Conservation (phyloP, 495 filamentous ascomycete species). For the Podospora australis region DNA sequence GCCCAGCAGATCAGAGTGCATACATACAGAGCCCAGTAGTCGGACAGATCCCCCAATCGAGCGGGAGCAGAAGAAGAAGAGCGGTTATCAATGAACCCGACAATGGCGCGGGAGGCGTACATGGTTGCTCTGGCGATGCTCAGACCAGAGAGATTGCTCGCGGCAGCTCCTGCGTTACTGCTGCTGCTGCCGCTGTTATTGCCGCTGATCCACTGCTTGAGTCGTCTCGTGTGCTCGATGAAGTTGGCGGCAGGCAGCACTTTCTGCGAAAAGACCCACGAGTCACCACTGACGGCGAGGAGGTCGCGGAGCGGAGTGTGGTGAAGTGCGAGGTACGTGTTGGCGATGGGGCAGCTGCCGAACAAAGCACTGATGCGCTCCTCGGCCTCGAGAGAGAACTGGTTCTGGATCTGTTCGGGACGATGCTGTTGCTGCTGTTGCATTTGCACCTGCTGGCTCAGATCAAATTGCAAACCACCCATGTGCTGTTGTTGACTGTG, state of each 20-base stretch:
- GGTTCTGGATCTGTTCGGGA: not conserved
- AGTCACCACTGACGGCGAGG: slow-evolving; percentile 42
- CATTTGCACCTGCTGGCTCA: slow-evolving; percentile 10
- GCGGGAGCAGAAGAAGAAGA: not conserved
- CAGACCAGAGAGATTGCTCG: slow-evolving; percentile 8
- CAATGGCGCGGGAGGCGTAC: slow-evolving; percentile 29
- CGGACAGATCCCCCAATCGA: slow-evolving; percentile 34
- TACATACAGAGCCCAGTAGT: slow-evolving; percentile 44
- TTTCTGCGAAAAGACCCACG: slow-evolving; percentile 43
- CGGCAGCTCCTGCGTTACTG: too few relatives aligned
- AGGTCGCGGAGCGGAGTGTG: slow-evolving; percentile 43
- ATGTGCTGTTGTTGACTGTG: slow-evolving; percentile 16
- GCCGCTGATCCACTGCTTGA: slow-evolving; percentile 30
- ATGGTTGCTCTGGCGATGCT: slow-evolving; percentile 21
- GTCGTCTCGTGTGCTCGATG: slow-evolving; percentile 30
- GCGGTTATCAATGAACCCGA: slow-evolving; percentile 18
- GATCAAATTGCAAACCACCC: slow-evolving; percentile 7
- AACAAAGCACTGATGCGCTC: slow-evolving; percentile 34
- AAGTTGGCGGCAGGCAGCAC: slow-evolving; percentile 30
- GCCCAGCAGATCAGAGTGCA: slow-evolving; percentile 46
- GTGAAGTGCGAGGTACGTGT: slow-evolving; percentile 42
- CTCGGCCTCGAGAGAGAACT: slow-evolving; percentile 19
- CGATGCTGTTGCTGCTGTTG: too few relatives aligned
- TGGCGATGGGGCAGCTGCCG: slow-evolving; percentile 30
- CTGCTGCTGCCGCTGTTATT: too few relatives aligned